Conservation (phyloP, 2,329 filamentous ascomycete species). For the Aspergillus vadensis region DNA sequence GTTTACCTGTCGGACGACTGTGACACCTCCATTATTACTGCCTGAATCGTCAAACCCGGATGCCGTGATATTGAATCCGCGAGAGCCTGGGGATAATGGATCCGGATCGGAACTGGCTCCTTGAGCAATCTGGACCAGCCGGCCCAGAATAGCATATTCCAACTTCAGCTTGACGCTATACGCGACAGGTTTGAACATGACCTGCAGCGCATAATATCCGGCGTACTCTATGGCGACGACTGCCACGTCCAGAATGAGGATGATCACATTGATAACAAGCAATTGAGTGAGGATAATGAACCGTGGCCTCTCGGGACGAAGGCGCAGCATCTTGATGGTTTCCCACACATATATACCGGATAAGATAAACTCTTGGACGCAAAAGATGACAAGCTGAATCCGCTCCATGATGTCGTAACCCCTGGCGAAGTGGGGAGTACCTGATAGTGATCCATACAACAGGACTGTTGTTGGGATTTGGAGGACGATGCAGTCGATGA, state of each 20-base stretch:
- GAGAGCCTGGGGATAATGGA: background rate
- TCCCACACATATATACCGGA: conserved; percentile 54
- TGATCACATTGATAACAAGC: conserved; percentile 54
- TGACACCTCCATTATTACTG: background rate
- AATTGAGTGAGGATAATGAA: conserved; percentile 40
- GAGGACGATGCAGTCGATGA: conserved; percentile 41
- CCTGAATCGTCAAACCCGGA: background rate
- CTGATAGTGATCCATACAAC: conserved; percentile 34
- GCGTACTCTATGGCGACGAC: conserved; percentile 45
- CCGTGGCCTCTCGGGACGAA: conserved; percentile 24
- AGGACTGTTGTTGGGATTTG: conserved; percentile 45
- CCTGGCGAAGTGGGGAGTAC: background rate
- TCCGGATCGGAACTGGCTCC: background rate
- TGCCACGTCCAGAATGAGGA: conserved; percentile 50
- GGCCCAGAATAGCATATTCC: conserved; percentile 57
- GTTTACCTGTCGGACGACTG: background rate
- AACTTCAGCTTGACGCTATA: conserved; percentile 52
- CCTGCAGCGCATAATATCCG: conserved; percentile 43
- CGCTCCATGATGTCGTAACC: conserved; percentile 49
- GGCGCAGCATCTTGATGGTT: conserved; percentile 48
- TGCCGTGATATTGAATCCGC: background rate
- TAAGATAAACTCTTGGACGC: conserved; percentile 54
- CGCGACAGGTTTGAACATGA: conserved; percentile 42
- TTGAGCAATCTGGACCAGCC: conserved; percentile 34
- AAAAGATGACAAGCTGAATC: conserved; percentile 56